A percentile compares a stretch with the other conserved stretches of the same genome.
Evolutionary conservation across 148 eudicot species (phyloP).

Genomic region (Chenopodium album): DNA sequence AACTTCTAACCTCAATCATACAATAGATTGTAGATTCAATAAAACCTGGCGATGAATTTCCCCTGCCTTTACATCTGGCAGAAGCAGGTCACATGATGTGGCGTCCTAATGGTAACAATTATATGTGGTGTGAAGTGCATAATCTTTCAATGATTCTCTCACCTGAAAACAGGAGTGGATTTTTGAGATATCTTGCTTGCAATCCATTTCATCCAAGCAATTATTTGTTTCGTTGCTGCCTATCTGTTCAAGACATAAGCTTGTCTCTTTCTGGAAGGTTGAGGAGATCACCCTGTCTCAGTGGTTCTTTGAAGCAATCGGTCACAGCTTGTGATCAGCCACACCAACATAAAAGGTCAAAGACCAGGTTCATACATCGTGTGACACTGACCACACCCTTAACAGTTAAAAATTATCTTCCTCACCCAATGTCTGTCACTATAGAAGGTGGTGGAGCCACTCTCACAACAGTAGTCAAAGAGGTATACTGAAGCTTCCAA

Average conservation of each 20-base stretch:
- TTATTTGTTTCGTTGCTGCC: conserved; percentile 89
- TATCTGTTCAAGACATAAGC: conserved; percentile 66
- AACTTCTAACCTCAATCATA: conserved; percentile 12
- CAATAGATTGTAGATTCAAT: conserved; percentile 83
- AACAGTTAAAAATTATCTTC: conserved; percentile 75
- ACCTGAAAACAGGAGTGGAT: conserved; percentile 59
- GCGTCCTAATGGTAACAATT: conserved; percentile 85
- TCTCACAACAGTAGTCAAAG: conserved; percentile 48
- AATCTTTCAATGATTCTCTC: conserved; percentile 76
- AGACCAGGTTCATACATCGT: conserved; percentile 66
- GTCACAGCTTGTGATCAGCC: conserved; percentile 28
- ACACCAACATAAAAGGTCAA: conserved; percentile 34
- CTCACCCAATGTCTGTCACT: conserved; percentile 56
- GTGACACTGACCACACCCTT: conserved; percentile 69
- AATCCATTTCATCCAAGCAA: conserved; percentile 91
- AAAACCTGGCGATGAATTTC: conserved; percentile 82
- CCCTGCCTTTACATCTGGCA: conserved; percentile 95
- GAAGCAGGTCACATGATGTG: conserved; percentile 87
- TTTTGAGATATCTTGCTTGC: conserved; percentile 82
- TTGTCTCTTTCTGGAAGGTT: conserved; percentile 50
- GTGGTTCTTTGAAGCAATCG: conserved; percentile 35
- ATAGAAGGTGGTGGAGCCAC: conserved; percentile 79
- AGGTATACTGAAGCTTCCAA: conserved; percentile 47
- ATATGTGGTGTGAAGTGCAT: conserved; percentile 94
- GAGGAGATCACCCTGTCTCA: conserved; percentile 32